Evolutionary conservation across 768 basidiomycete genomes (phyloP).

Genomic region (Clavulina sp.): DNA sequence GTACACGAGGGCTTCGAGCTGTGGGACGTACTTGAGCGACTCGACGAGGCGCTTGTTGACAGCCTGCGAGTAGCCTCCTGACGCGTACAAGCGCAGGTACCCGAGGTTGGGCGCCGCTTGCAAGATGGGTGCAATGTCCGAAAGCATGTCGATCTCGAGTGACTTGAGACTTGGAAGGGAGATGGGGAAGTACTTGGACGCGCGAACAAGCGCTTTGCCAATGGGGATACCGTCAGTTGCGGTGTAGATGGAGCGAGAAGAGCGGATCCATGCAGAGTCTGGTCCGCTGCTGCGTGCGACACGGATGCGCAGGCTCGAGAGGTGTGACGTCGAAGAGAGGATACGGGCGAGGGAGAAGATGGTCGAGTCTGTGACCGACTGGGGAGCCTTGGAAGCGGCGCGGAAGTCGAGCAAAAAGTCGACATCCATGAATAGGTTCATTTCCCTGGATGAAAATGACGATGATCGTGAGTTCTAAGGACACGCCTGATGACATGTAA

Average conservation of each 20-base stretch:
- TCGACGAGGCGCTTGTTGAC: not conserved
- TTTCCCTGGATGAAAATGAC: not conserved
- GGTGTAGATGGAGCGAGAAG: not conserved
- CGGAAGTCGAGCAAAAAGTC: too few relatives aligned
- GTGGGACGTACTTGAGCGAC: not conserved
- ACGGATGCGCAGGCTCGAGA: not conserved
- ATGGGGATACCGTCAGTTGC: not conserved
- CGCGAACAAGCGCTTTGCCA: not conserved
- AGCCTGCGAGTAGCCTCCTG: not conserved
- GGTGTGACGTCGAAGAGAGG: not conserved
- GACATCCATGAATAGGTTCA: not conserved
- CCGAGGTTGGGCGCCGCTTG: not conserved
- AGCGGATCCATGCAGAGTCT: not conserved
- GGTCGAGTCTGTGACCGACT: not conserved
- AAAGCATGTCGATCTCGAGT: not conserved
- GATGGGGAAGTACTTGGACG: not conserved
- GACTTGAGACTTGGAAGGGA: not conserved
- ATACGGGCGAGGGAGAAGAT: not conserved
- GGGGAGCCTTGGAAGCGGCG: not conserved
- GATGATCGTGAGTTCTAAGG: too few relatives aligned
- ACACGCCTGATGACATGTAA: too few relatives aligned
- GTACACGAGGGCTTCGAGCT: not conserved
- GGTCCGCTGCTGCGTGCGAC: not conserved
- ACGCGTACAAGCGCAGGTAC: not conserved
- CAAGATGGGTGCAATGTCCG: not conserved